phyloP scores from a whole-genome alignment of 805 yeast genomes.

The Gaillardinia entomophila region DNA sequence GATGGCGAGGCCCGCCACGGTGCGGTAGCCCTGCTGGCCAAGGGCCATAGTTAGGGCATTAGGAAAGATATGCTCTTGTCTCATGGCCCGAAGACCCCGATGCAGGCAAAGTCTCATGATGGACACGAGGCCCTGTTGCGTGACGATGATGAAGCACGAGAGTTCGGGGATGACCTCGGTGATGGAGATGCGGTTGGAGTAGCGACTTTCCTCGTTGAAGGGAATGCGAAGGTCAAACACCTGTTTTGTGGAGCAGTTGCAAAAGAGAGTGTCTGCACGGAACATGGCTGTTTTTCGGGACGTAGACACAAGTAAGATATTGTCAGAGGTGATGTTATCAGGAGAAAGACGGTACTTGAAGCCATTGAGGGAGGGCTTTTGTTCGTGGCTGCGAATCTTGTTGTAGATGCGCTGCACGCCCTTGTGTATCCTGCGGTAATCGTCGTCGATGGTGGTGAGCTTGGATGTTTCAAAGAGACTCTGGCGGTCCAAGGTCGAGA shows the following conservation, averaged over 20 bases:
- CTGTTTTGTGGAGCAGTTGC: constrained; percentile 41
- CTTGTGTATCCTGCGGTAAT: constrained; percentile 26
- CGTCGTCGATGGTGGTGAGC: constrained; percentile 25
- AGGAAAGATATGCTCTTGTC: constrained; percentile 39
- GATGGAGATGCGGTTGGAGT: constrained; percentile 31
- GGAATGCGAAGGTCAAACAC: constrained; percentile 36
- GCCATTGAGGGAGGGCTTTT: constrained; percentile 8
- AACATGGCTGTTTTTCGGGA: constrained; percentile 39
- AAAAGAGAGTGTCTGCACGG: constrained; percentile 38
- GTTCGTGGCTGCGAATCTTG: not conserved
- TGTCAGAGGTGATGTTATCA: constrained; percentile 1
- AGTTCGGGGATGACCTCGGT: constrained; percentile 29
- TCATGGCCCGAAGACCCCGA: constrained; percentile 34
- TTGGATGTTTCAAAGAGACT: constrained; percentile 9
- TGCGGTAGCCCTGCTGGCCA: constrained; percentile 22
- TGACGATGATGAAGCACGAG: constrained; percentile 26
- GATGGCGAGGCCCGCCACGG: constrained; percentile 27
- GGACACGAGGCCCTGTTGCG: constrained; percentile 33
- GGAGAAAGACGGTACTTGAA: constrained; percentile 4
- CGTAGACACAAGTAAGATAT: constrained; percentile 36
- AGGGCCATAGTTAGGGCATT: constrained; percentile 21
- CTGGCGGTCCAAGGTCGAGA: not conserved
- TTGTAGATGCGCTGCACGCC: constrained; percentile 6
- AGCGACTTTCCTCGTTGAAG: constrained; percentile 27
- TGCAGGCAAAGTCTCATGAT: constrained; percentile 31